Evolutionary conservation across 2,329 filamentous ascomycete genomes (phyloP), one percentile per base, ranked within the genome.

Genomic region (Penicillium psychrosexuale): DNA sequence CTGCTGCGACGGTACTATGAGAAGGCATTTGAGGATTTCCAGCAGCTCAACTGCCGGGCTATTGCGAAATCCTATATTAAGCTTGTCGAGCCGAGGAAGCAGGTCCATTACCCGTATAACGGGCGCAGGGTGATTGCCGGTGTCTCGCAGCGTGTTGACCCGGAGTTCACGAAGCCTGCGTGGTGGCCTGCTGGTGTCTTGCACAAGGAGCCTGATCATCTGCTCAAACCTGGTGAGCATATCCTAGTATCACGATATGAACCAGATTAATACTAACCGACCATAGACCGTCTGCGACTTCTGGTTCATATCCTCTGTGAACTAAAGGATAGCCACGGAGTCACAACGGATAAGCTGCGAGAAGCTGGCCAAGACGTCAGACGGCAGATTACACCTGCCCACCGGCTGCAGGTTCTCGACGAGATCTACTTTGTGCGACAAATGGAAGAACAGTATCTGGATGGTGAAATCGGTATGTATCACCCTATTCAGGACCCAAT

Each of bases 61-160:
- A 70, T 80, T 22, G 71, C 72, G 22, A 79, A 78, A 57, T 72
- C 71, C 5, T 78, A 76, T 56, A 77, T 80, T 55, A 79, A 76
- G 56, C 67, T 72, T 5, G 77, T 78, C 27, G 75, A 79, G 45
- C 77, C 77, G 3, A 71, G 73, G 33, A 80, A 79, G 63, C 77
- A 79, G 63, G 75, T 75, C 3, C 75, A 73, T 45, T 74, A 77
- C 59, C 78, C 77, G 3, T 80, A 80, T 61, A 80, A 79, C 60
- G 77, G 70, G 36, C 65, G 66, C 13, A 71, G 66, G 40, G 59
- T 66, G 15, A 65, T 70, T 30, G 62, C 62, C 1, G 70, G 70
- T 7, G 59, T 63, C 3, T 63, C 69, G 8, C 66, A 69, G 47
- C 61, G 67, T 34, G 63, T 69, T 13, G 65, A 71, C 38, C 70